phyloP scores from a whole-genome alignment of 192 early-diverging fungal species.

The Kappamyces sp. region DNA sequence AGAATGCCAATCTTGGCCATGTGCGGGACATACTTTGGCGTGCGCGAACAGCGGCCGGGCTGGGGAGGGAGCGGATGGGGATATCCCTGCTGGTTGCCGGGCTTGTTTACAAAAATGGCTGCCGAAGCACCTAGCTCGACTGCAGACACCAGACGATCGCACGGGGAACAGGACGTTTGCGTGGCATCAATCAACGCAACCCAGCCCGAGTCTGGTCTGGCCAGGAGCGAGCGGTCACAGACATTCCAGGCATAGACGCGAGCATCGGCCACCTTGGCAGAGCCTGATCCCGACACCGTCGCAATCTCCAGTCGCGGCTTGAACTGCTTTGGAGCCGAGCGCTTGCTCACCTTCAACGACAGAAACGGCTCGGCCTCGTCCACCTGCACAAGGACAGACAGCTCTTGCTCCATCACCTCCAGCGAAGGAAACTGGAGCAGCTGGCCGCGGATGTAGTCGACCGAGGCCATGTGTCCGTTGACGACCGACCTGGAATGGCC shows the following conservation, averaged over 20 bases:
- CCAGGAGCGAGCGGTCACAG: not conserved
- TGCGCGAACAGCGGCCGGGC: conserved; percentile 4
- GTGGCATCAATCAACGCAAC: conserved; percentile 1
- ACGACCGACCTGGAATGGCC: conserved; percentile 24
- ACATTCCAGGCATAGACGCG: not conserved
- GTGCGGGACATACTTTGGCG: conserved; percentile 8
- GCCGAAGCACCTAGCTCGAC: conserved; percentile 19
- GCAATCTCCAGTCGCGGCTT: conserved; percentile 7
- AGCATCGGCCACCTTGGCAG: conserved; percentile 7
- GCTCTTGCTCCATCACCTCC: conserved; percentile 17
- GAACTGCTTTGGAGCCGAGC: not conserved
- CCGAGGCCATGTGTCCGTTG: conserved; percentile 26
- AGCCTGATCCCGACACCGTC: not conserved
- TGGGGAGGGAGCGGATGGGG: conserved; percentile 18
- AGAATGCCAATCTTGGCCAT: conserved; percentile 14
- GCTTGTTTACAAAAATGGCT: conserved; percentile 16
- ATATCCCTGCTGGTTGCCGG: conserved; percentile 9
- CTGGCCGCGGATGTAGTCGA: conserved; percentile 17
- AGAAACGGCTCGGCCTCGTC: conserved; percentile 4
- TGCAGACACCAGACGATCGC: conserved; percentile 19
- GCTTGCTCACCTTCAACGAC: not conserved
- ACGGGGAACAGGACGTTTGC: conserved; percentile 7
- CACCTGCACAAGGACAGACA: conserved; percentile 19
- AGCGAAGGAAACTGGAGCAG: conserved; percentile 20
- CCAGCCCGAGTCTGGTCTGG: too few relatives aligned